Evolutionary conservation across 345 rosid species (phyloP).

Genomic region (Gossypium raimondii): DNA sequence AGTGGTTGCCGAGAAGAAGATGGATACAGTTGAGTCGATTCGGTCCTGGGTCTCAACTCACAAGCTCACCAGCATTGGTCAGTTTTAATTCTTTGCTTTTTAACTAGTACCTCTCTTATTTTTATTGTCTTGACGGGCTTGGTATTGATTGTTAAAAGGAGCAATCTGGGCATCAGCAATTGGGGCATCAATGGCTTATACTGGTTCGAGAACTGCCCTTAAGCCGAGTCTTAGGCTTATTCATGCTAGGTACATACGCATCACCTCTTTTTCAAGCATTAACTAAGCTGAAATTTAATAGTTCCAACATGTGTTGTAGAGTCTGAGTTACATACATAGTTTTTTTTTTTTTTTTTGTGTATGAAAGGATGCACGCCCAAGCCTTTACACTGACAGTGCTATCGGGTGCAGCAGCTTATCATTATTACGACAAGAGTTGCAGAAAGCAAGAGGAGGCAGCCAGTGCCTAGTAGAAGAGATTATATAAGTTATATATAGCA

Average conservation of each 20-base stretch:
- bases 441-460: constrained; percentile 13
- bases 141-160: constrained; percentile 26
- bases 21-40: constrained; percentile 39
- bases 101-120: neutral
- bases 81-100: neutral
- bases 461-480: neutral
- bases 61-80: constrained; percentile 62
- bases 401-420: constrained; percentile 67
- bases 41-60: constrained; percentile 62
- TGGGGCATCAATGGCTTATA: constrained; percentile 57
- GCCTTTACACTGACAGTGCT: constrained; percentile 65
- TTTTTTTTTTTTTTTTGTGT: neutral
- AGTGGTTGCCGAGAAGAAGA: constrained; percentile 3
- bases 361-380: constrained; percentile 63
- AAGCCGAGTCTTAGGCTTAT: constrained; percentile 70
- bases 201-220: constrained; percentile 19
- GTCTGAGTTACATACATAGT: neutral
- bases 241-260: constrained; percentile 48
- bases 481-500: too few species aligned
- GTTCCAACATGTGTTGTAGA: neutral
- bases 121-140: neutral
- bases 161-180: constrained; percentile 57
- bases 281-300: neutral
- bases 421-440: constrained; percentile 43
- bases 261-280: neutral